Percentiles rank a stretch among this genome's conserved stretches.
Conservation (phyloP, 306 rosid species). For the Casuarina glauca region DNA sequence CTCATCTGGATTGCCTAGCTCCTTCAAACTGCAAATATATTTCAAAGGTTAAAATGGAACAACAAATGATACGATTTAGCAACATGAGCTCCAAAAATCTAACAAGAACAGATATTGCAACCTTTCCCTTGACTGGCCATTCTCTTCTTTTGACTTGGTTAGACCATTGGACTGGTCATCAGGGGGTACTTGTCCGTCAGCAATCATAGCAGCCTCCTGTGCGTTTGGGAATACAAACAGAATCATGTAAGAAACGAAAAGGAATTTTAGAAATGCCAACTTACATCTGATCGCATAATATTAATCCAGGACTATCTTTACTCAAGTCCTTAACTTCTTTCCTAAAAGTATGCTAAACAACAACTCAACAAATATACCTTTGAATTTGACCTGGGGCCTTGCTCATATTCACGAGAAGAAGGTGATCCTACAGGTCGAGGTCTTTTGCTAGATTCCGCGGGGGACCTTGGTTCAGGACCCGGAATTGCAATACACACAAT, state of each 20-base stretch:
- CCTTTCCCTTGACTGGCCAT: background rate
- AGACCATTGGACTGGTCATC: background rate
- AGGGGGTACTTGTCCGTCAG: background rate
- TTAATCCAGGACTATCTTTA: background rate
- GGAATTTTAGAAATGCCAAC: background rate
- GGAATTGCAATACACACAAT: background rate
- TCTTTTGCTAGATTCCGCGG: background rate
- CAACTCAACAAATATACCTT: background rate
- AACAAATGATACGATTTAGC: background rate
- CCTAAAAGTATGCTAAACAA: background rate
- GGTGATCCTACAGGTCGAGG: background rate
- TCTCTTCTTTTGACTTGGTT: background rate
- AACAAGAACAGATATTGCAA: background rate
- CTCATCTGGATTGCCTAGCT: background rate
- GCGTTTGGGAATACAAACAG: background rate
- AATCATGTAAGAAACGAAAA: background rate
- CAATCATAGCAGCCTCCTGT: background rate
- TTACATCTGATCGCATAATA: background rate
- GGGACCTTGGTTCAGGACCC: background rate
- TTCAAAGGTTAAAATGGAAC: background rate
- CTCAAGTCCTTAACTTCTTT: background rate
- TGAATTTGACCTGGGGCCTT: background rate
- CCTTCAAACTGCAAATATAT: background rate
- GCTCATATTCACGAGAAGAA: background rate
- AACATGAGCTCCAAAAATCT: background rate